Base-by-base conservation (phyloP, 192 early-diverging fungal species). In the Paraglomus occultum region DNA sequence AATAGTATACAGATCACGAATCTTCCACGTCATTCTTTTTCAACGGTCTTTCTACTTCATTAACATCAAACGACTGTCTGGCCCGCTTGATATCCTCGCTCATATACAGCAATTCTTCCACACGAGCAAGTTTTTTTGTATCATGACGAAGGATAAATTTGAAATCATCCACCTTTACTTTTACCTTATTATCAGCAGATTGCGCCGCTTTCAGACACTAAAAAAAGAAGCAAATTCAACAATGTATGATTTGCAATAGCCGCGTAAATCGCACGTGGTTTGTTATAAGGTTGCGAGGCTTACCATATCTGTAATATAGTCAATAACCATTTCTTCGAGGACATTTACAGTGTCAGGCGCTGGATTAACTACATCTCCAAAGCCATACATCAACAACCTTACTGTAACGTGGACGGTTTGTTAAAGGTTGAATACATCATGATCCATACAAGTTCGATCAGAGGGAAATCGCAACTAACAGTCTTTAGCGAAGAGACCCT, bases 361-460 rank as follows among this genome's bases (percentile, higher is more conserved):
- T 18, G 93, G 91, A 52, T 92, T 83, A 20, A 76, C 76, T 12
- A 89, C 89, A 76, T 95, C 93, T 12, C 93, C 93, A 77, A 91
- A 92, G 40, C 93, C 93, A 75, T 90, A 94, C 88, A 95, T 93
- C 73, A 95, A 77, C 20, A 83, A 71, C 53, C 84, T 88, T 38
- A 89, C 87, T 89, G 54, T 17, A 63, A 48, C 22, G 62, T 6
- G n/a, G 8, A 46, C 23, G 23, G 49, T n/a, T 48, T 51, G 9
- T 14, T 53, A 39, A 42, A 43, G 40, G n/a, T 38, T 42, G 9
- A 64, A 64, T 64, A 12, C 17, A 55, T 4, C 23, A 10, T 6
- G 17, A 23, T 10, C 5, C 14, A n/a, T 51, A 3, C 6, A 22
- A 54, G 0, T 22, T 44, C 11, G 14, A 63, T 38, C 6, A 22